These are phyloP conservation scores for Trichoderma virens DNA, from an alignment of 495 filamentous ascomycete genomes.

Conservation along the genomic window DNA sequence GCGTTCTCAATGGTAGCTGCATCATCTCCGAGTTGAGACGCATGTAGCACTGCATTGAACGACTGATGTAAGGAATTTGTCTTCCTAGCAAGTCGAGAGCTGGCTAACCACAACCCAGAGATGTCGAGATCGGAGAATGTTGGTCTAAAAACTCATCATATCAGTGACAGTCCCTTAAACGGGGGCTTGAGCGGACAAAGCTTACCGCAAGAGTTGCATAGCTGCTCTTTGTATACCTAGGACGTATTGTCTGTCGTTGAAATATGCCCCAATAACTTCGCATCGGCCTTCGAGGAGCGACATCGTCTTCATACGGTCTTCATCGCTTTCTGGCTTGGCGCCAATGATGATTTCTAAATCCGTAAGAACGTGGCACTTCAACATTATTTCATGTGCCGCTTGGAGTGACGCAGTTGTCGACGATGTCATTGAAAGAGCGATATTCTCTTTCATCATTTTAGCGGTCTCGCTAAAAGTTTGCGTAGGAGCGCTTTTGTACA, in stretches of 20 bases:
- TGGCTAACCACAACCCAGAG: constrained; percentile 78
- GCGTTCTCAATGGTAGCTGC: constrained; percentile 90
- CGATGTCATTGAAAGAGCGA: constrained; percentile 63
- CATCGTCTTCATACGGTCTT: constrained; percentile 40
- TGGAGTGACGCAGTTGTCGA: constrained; percentile 71
- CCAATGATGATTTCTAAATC: constrained; percentile 78
- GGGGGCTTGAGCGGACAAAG: constrained; percentile 13
- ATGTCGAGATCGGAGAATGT: constrained; percentile 57
- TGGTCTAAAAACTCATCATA: constrained; percentile 23
- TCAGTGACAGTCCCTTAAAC: constrained; percentile 31
- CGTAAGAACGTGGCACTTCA: constrained; percentile 76
- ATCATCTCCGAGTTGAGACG: constrained; percentile 71
- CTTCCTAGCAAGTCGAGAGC: constrained; percentile 79
- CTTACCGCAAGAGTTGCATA: constrained; percentile 66
- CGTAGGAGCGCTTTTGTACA: constrained; percentile 50
- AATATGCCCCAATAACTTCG: constrained; percentile 76
- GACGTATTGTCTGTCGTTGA: constrained; percentile 87
- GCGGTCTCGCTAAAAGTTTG: constrained; percentile 53
- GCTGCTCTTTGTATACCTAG: constrained; percentile 78
- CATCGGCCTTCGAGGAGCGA: constrained; percentile 64
- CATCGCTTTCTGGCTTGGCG: constrained; percentile 26
- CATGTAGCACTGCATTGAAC: constrained; percentile 88
- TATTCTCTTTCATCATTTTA: constrained; percentile 55
- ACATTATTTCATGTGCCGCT: constrained; percentile 69
- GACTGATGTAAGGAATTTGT: constrained; percentile 72